Evolutionary conservation across 2,329 filamentous ascomycete species (phyloP).

Genomic region (Septoria petroselini): DNA sequence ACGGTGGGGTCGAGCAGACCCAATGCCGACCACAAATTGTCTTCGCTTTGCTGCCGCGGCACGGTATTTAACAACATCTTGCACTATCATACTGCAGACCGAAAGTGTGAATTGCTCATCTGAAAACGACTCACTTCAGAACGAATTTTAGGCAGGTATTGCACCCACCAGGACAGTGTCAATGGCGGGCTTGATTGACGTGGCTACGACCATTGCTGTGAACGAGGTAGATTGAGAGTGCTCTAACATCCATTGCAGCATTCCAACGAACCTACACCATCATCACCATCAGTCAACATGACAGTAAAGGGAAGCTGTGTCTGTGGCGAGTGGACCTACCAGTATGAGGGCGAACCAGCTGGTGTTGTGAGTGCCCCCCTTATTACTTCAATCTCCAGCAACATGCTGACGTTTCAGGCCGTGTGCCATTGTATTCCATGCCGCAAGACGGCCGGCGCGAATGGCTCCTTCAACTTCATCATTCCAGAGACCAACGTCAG

Average conservation of each 20-base stretch:
- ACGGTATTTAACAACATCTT: neutral
- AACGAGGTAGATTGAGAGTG: neutral
- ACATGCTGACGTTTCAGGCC: conserved; percentile 14
- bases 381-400: neutral
- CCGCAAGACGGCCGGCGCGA: conserved; percentile 34
- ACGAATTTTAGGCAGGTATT: no score
- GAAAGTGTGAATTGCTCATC: neutral
- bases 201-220: no score
- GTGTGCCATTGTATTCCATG: conserved; percentile 37
- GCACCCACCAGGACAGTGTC: no score
- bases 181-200: no score
- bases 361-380: conserved; percentile 24
- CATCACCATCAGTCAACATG: conserved; percentile 14
- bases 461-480: conserved; percentile 34
- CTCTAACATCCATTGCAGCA: neutral
- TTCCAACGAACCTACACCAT: neutral
- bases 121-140: no score
- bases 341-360: conserved; percentile 35
- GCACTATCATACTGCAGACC: neutral
- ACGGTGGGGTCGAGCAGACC: conserved; percentile 3
- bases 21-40: neutral
- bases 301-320: conserved; percentile 28
- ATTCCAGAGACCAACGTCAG: conserved; percentile 30
- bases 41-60: neutral
- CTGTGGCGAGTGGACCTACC: conserved; percentile 40